Percentiles rank a stretch among this genome's conserved stretches.
Conservation (phyloP, 495 filamentous ascomycete species). For the Penicillium bialowiezense region DNA sequence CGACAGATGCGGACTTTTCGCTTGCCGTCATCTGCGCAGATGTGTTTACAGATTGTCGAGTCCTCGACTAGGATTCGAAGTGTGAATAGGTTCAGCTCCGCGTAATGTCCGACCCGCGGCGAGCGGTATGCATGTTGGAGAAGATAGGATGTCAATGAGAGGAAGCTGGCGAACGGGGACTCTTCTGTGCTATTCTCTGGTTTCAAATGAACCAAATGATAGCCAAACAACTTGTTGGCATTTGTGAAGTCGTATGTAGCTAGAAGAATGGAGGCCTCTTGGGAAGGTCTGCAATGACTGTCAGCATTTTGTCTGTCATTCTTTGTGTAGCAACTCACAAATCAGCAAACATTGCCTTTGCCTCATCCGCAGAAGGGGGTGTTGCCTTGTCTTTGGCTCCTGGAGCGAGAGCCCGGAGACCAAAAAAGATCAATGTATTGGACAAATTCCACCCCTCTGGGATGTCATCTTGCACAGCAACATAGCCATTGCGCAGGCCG, state of each 20-base stretch:
- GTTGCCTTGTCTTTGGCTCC: conserved; percentile 54
- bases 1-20: conserved; percentile 79
- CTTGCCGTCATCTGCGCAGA: conserved; percentile 79
- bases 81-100: conserved; percentile 76
- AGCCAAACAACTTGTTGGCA: conserved; percentile 93
- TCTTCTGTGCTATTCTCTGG: conserved; percentile 64
- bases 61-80: conserved; percentile 89
- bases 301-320: conserved; percentile 21
- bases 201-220: conserved; percentile 66
- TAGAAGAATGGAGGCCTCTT: conserved; percentile 74
- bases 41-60: conserved; percentile 73
- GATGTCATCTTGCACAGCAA: conserved; percentile 87
- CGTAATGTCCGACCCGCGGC: conserved; percentile 70
- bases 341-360: conserved; percentile 71
- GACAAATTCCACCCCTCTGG: conserved; percentile 87
- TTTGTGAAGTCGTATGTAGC: conserved; percentile 91
- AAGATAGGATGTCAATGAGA: conserved; percentile 89
- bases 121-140: conserved; percentile 91
- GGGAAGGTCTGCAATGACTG: conserved; percentile 58
- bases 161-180: conserved; percentile 73
- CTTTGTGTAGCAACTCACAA: conserved; percentile 46
- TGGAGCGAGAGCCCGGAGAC: conserved; percentile 72
- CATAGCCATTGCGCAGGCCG: conserved; percentile 66
- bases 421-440: conserved; percentile 78
- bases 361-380: conserved; percentile 63